Percentiles rank a stretch among this genome's conserved stretches.
phyloP scores from a whole-genome alignment of 805 yeast species.

The Wickerhamiella lipophila region DNA sequence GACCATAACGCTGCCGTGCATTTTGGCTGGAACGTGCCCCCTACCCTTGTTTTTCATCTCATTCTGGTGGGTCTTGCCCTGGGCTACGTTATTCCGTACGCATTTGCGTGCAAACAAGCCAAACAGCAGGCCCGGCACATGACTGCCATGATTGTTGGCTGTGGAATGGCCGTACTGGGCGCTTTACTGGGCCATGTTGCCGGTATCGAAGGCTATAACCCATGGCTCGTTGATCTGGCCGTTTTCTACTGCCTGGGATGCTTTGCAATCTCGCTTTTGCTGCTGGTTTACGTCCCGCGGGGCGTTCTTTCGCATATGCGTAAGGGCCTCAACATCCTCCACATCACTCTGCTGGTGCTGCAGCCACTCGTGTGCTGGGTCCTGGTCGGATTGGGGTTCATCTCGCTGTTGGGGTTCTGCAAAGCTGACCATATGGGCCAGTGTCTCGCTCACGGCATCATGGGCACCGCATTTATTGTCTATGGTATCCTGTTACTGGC shows the following conservation, averaged over 20 bases:
- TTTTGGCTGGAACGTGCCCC: constrained; percentile 16
- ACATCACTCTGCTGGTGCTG: constrained; percentile 25
- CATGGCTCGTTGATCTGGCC: constrained; percentile 28
- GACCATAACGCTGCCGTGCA: constrained; percentile 16
- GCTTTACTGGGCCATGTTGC: constrained; percentile 30
- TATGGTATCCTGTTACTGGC: constrained; percentile 63
- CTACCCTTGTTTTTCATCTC: constrained; percentile 25
- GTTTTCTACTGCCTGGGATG: constrained; percentile 26
- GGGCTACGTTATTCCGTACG: constrained; percentile 32
- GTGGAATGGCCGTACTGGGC: constrained; percentile 28
- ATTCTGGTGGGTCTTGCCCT: constrained; percentile 28
- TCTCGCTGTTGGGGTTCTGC: constrained; percentile 79
- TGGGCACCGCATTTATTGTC: constrained; percentile 78
- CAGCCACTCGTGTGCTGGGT: constrained; percentile 56
- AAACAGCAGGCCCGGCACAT: constrained; percentile 28
- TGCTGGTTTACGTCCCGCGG: constrained; percentile 29
- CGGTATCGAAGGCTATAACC: constrained; percentile 27
- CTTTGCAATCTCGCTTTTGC: constrained; percentile 28
- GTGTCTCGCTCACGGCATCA: constrained; percentile 92
- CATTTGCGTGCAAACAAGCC: constrained; percentile 32
- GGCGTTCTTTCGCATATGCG: constrained; percentile 29
- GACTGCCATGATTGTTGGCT: constrained; percentile 29
- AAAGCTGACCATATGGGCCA: constrained; percentile 77
- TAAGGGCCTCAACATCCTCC: constrained; percentile 23
- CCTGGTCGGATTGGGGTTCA: constrained; percentile 65